Base-by-base conservation (phyloP, 768 basidiomycete genomes). In the Suillus variegatus region DNA sequence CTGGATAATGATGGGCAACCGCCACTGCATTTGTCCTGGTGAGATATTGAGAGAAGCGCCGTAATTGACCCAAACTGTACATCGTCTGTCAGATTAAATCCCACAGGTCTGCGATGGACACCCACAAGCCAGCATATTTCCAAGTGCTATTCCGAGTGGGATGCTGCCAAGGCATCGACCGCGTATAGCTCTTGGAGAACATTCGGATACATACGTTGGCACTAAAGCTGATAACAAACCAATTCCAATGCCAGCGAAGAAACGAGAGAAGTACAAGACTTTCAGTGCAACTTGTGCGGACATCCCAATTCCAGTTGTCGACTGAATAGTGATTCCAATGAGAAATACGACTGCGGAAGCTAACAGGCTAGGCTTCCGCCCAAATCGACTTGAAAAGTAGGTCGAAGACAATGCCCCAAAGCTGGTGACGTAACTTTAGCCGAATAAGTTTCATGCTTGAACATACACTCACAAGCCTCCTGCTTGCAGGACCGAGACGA, bases 171-270 rank as follows among this genome's bases (percentile, higher is more conserved):
- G 77, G 61, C 79, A 79, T 3, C 79, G 76, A 6, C 79, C 79
- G 46, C 80, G 75, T 41, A 81, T 79, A 20, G 73, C 51, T 61
- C 72, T 71, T 10, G 80, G 80, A 4, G 76, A 75, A 62, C 73
- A 79, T 70, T 81, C 79, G 3, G 79, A 75, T 3, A 79, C 73
- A 32, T 80, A 80, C 0, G 76, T 72, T 2, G 80, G 80, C 25
- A 78, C 76, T 25, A 80, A 56, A 0, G 77, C 77, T 2, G 75
- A 69, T 68, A 78, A 73, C 43, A 79, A 51, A 35, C 83, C 81
- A 7, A 84, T 76, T 3, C 85, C 85, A 41, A 85, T 72, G 20
- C 85, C 86, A 6, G 80, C 76, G 0, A 87, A 67, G 76, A 85
- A 85, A 10, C 84, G 80, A 60, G 75, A 68, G 57, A 78, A 70